These are phyloP conservation scores for Podospora conica DNA, from an alignment of 495 filamentous ascomycete species.

Conservation along the genomic window DNA sequence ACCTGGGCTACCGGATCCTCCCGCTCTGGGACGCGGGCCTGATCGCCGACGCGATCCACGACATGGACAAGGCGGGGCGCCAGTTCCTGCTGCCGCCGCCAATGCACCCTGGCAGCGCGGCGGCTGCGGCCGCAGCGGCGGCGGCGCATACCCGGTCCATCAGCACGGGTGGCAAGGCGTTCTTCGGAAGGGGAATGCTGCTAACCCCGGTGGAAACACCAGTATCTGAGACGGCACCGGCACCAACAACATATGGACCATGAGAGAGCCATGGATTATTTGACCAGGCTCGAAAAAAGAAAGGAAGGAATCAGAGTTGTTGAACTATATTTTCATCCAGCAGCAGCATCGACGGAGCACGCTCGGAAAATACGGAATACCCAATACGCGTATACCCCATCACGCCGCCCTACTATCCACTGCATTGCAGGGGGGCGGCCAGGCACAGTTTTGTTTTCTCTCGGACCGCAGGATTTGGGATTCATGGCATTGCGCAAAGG, in stretches of 20 bases:
- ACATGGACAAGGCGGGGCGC: constrained; percentile 49
- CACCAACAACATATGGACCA: neutral
- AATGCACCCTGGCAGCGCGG: neutral
- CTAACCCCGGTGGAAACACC: constrained; percentile 39
- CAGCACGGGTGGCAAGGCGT: constrained; percentile 23
- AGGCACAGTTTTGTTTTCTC: neutral
- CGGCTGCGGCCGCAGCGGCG: constrained; percentile 9
- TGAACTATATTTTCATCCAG: neutral
- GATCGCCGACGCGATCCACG: constrained; percentile 43
- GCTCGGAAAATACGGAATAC: neutral
- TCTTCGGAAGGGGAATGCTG: constrained; percentile 33
- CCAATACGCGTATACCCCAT: neutral
- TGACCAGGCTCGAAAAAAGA: neutral
- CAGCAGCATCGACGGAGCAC: neutral
- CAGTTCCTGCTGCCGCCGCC: constrained; percentile 21
- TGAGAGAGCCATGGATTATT: neutral
- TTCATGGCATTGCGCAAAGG: neutral
- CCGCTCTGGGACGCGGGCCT: constrained; percentile 43
- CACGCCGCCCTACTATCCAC: neutral
- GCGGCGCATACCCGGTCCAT: constrained; percentile 17
- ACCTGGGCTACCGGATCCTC: constrained; percentile 45
- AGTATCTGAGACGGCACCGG: constrained; percentile 22
- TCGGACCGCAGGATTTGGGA: neutral
- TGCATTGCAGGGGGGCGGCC: neutral
- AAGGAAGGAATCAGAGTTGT: neutral